Evolutionary conservation across 495 filamentous ascomycete genomes (phyloP), one percentile per base, ranked within the genome.

Genomic region (Patellaria atrata): DNA sequence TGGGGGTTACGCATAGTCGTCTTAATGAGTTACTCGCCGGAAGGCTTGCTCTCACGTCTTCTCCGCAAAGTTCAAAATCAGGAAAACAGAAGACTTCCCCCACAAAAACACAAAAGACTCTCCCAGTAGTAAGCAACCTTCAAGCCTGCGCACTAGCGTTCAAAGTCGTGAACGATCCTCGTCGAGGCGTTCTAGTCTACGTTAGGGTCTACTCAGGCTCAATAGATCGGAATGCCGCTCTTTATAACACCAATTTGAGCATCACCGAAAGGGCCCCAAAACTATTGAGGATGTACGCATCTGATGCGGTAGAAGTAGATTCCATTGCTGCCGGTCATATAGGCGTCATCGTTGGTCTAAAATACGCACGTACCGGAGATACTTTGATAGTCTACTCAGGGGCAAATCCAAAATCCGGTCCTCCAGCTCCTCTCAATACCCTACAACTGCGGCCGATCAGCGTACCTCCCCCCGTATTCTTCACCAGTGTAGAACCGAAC

Each of bases 401-500:
- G 16, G 59, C 63, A 33, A 66, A 68, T 37, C 62, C 64, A 3
- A 78, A 75, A 50, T 44, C 54, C 3, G 69, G 64, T 3, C 76
- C 74, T 20, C 76, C 80, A n/a, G 66, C 75, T 31, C 70, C 76
- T 1, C 57, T 87, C 22, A 69, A 75, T 33, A 72, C 65, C 15
- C 61, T 99, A 10, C 85, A 91, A 47, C 71, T 96, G 25, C 78
- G 83, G 35, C 80, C 91, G 2, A 89, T 91, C 31, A 69, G 81
- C 35, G 79, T 92, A 0, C 89, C 91, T 4, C 86, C 91, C 0
- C 84, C 89, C 0, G 86, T 99, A 0, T 94, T 94, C 58, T 96
- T 96, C 55, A 79, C 87, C 20, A 79, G 83, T 43, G 72, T 96
- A 12, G 91, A 94, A 41, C 82, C 91, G 0, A 71, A 81, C 37